Base-by-base conservation (phyloP, 1,284 basidiomycete species). In the Psilocybe mexicana region DNA sequence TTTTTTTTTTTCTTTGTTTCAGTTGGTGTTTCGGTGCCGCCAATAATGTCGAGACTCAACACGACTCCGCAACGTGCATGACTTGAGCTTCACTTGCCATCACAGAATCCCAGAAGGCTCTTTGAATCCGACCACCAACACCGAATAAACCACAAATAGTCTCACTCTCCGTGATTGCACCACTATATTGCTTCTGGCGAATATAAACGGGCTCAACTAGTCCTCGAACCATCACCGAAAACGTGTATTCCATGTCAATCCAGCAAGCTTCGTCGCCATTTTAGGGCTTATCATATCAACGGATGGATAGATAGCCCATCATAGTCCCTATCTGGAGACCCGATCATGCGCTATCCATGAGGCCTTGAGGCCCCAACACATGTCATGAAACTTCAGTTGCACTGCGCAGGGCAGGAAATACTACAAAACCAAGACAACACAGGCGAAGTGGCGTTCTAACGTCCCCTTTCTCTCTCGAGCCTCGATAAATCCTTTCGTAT, bases 261-360 rank as follows among this genome's bases (percentile, higher is more conserved):
- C 30, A 26, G 26, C 6, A 3, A 18, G 14, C 47, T 54, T 36
- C 46, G 11, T 33, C n/a, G 46, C 51, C 35, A 33, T 50, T 35
- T 49, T 52, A n/a, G 28, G 46, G 38, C 58, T 50, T 57, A 61
- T 60, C 48, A 30, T 57, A 61, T 60, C 48, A 30, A 47, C 26
- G 43, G 55, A 56, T 47, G 46, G 53, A 53, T 47, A 40, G 60
- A 65, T 61, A 25, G 26, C 28, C 38, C 58, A 43, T 40, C 33
- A 59, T 63, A 59, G 18, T 18, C 18, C 18, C 18, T 18, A 18
- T 18, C 18, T 18, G 18, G 42, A 60, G 56, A 61, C 35, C 40
- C 26, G 58, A 57, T 61, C 65, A 64, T 63, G 67, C 67, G 61
- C 62, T 59, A 60, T 61, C 43, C 67, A 69, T 57, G 67, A 64